Evolutionary conservation across 208 protist species (phyloP), one percentile per base, ranked within the genome.

Genomic region (Leishmania guyanensis): DNA sequence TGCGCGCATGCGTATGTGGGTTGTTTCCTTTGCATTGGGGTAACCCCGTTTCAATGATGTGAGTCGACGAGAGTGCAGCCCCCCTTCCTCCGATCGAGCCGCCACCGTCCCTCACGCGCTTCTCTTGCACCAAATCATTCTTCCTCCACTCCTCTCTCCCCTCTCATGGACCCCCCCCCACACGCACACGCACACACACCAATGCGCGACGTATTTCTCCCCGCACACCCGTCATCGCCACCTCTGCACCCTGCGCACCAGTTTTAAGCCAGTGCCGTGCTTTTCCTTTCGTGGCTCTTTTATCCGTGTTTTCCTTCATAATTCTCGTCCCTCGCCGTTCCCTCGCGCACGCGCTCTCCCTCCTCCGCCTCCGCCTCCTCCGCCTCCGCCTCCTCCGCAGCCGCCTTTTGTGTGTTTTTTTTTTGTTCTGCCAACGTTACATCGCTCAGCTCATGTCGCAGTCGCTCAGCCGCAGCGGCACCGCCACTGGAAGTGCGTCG

Each of bases 401-500:
- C 33, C 33, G 6, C 54, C 36, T 36, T 71, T 20, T 51, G 5
- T n/a, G 12, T 64, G 36, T 74, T 5, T 56, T 43, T 65, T 72
- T 6, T 53, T 50, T 78, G 33, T 80, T 29, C 12, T 77, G 26
- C 9, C 26, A 65, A 65, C 60, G n/a, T 65, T 54, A 39, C 54
- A 26, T 56, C 33, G 60, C 29, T 50, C 53, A 50, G 68, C 73
- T 80, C 62, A 81, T 80, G 74, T 87, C 84, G 8, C 75, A 81
- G 17, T 84, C 79, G 54, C 46, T 3, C 79, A 87, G 84, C 78
- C 50, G 46, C 68, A 87, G 84, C 64, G 29, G 46, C 50, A 77
- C 8, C 69, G 50, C 58, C 46, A n/a, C 68, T 17, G 20, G 70
- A 33, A 75, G 60, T 17, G 17, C 22, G 9, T 54, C 46, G 26